Evolutionary conservation across 306 rosid genomes (phyloP).

Genomic region (Lathyrus tuberosus): DNA sequence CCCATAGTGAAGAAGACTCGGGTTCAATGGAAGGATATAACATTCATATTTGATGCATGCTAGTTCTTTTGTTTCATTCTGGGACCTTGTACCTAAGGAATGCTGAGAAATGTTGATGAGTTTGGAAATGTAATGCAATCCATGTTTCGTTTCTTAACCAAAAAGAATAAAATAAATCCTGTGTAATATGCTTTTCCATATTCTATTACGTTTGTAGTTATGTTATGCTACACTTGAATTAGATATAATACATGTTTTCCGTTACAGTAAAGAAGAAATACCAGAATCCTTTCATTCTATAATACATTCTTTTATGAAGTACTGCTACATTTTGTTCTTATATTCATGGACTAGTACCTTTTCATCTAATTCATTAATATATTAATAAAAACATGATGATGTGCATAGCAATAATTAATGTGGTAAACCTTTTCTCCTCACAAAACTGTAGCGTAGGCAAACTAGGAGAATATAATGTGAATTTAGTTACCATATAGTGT

Average conservation of each 20-base stretch:
- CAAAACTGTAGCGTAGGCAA: too few species aligned
- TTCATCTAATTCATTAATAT: too few species aligned
- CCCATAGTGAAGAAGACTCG: background rate
- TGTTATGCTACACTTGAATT: slow-evolving; percentile 22
- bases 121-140: slow-evolving; percentile 6
- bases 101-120: slow-evolving; percentile 24
- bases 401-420: too few species aligned
- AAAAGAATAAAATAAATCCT: background rate
- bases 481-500: too few species aligned
- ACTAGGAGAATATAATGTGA: too few species aligned
- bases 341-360: too few species aligned
- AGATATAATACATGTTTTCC: slow-evolving; percentile 12
- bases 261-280: background rate
- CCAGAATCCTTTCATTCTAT: slow-evolving; percentile 16
- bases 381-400: too few species aligned
- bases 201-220: slow-evolving; percentile 8
- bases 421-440: too few species aligned
- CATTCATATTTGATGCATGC: background rate
- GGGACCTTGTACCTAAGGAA: slow-evolving; percentile 13
- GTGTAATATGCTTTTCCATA: slow-evolving; percentile 23
- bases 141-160: slow-evolving; percentile 13
- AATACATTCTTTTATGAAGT: slow-evolving; percentile 1
- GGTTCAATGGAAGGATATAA: background rate
- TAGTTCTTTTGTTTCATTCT: slow-evolving; percentile 3
- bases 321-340: slow-evolving; percentile 33